phyloP scores from a whole-genome alignment of 768 basidiomycete genomes.

The Lanmaoa pseudosensibilis region DNA sequence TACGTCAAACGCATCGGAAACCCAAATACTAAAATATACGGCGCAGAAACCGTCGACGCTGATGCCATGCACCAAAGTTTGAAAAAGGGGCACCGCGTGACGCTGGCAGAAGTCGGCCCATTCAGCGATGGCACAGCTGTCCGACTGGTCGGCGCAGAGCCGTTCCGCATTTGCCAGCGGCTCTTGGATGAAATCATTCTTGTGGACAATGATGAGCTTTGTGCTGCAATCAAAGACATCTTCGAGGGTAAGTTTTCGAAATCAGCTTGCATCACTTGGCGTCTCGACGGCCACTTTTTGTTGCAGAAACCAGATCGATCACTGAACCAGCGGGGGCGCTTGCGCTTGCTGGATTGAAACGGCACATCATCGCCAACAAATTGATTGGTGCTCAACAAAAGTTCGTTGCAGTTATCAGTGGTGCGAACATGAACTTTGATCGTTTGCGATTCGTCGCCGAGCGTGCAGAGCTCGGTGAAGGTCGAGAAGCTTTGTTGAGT shows the following conservation, averaged over 20 bases:
- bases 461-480: constrained; percentile 95
- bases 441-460: constrained; percentile 97
- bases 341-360: constrained; percentile 88
- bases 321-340: constrained; percentile 97
- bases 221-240: constrained; percentile 98
- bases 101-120: constrained; percentile 86
- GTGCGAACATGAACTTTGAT: constrained; percentile 99
- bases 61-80: constrained; percentile 92
- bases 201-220: constrained; percentile 94
- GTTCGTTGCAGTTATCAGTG: constrained; percentile 90
- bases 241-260: constrained; percentile 76
- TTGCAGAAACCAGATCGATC: constrained; percentile 82
- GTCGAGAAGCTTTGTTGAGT: constrained; percentile 88
- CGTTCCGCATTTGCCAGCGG: constrained; percentile 87
- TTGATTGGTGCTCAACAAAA: constrained; percentile 81
- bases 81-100: constrained; percentile 76
- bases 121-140: constrained; percentile 99
- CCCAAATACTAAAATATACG: constrained; percentile 77
- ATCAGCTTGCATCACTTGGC: not conserved
- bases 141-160: constrained; percentile 91
- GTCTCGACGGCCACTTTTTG: not conserved
- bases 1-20: constrained; percentile 93
- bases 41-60: constrained; percentile 93
- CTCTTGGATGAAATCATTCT: constrained; percentile 80
- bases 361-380: constrained; percentile 76